Conservation (phyloP, 2,329 filamentous ascomycete species). For the Xylariales sp. region DNA sequence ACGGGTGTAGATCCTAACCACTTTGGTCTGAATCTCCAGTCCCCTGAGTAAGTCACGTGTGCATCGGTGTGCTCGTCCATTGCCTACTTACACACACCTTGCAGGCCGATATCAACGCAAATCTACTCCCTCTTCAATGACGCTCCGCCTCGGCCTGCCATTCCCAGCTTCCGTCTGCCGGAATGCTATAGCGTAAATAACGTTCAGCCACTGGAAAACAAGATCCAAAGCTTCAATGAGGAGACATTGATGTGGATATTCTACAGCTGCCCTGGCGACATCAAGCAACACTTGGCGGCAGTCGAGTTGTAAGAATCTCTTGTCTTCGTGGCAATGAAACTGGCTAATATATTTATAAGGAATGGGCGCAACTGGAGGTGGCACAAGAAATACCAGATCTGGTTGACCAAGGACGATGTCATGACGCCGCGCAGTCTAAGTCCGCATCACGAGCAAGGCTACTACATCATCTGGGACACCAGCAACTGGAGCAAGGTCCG, state of each 20-base stretch:
- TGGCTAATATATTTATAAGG: slow-evolving; percentile 32
- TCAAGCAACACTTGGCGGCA: slow-evolving; percentile 60
- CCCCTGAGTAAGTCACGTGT: slow-evolving; percentile 47
- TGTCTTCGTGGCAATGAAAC: neutral
- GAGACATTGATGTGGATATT: slow-evolving; percentile 68
- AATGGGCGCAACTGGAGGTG: slow-evolving; percentile 63
- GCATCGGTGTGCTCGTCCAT: neutral
- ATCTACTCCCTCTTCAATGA: slow-evolving; percentile 60
- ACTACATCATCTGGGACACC: slow-evolving; percentile 63
- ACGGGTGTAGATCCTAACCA: slow-evolving; percentile 54
- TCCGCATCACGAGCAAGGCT: slow-evolving; percentile 57
- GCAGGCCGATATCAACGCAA: slow-evolving; percentile 52
- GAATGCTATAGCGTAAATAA: slow-evolving; percentile 66
- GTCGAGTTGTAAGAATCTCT: slow-evolving; percentile 50
- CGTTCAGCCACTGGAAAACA: slow-evolving; percentile 59
- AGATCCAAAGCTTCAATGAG: slow-evolving; percentile 63
- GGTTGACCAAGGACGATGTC: slow-evolving; percentile 64
- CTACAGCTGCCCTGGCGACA: slow-evolving; percentile 59
- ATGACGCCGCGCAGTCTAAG: slow-evolving; percentile 59
- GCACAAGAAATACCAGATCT: slow-evolving; percentile 62
- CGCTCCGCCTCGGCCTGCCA: slow-evolving; percentile 50
- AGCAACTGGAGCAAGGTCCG: slow-evolving; percentile 58
- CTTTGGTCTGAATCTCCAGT: slow-evolving; percentile 54
- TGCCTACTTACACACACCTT: slow-evolving; percentile 13
- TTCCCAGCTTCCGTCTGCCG: slow-evolving; percentile 54